Conservation (phyloP, 345 rosid genomes). For the Linum trigynum region DNA sequence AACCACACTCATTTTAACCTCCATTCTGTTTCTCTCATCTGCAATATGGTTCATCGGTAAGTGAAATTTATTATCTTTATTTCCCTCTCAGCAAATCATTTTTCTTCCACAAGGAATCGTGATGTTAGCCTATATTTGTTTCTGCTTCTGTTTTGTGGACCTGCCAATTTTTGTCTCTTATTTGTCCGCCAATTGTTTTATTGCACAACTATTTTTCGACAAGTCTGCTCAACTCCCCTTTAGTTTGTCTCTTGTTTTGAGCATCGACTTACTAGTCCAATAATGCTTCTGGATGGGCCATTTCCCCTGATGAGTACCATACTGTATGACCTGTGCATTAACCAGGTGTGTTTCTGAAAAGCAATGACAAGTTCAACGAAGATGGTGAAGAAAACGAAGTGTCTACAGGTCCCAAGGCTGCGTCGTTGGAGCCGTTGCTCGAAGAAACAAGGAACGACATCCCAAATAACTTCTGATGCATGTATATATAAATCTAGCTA, state of each 20-base stretch:
- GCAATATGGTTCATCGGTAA: slow-evolving; percentile 9
- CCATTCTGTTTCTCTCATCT: slow-evolving; percentile 2
- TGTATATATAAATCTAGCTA: neutral
- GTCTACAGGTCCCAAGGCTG: neutral
- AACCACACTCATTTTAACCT: slow-evolving; percentile 4
- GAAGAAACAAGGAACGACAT: neutral
- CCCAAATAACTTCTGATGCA: neutral
- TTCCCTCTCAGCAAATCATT: neutral
- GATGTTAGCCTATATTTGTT: neutral
- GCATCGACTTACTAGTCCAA: too few species aligned
- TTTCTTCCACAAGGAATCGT: neutral
- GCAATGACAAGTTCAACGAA: neutral
- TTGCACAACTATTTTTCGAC: neutral
- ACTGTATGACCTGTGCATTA: neutral
- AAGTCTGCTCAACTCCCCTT: too few species aligned
- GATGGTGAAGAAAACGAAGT: neutral
- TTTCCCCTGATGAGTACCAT: too few species aligned
- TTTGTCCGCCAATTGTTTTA: neutral
- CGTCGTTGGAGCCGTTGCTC: slow-evolving; percentile 9
- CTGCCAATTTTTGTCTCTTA: neutral
- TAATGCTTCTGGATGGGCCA: too few species aligned
- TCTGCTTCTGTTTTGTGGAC: neutral
- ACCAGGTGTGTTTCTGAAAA: slow-evolving; percentile 2
- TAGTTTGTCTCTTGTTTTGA: too few species aligned
- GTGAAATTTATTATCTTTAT: neutral